Base-by-base conservation (phyloP, 2,329 filamentous ascomycete genomes). In the Penicillium olsonii region DNA sequence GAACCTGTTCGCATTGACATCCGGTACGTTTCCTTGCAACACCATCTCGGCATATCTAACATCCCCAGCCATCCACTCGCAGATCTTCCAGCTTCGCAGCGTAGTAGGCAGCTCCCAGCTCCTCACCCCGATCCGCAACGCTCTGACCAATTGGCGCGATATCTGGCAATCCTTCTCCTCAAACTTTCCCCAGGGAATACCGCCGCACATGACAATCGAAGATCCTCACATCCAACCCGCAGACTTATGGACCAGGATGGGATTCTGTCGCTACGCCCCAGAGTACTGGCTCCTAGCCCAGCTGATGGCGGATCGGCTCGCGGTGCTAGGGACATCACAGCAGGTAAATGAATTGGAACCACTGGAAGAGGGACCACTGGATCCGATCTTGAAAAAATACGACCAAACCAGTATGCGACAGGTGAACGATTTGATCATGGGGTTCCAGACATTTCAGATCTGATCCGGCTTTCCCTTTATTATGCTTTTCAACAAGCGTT, bases 321-420 rank as follows among this genome's bases (percentile, higher is more conserved):
- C 57, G 0, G 39, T 46, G 24, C n/a, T 50, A 8, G 53, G 51
- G 8, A 19, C 42, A 7, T 47, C 50, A 2, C 29, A 33, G 17
- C 40, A 22, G 9, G 50, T 39, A 9, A 47, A 35, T 39, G 48
- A 49, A 8, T 12, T 48, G 17, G 39, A 35, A 5, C 38, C 39
- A 17, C 27, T 50, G 24, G 48, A 47, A 7, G 44, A 57, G 27
- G 49, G 56, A 2, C 48, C 52, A 0, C 18, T 55, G 19, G 63
- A 68, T 41, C 64, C 66, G 7, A 67, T 71, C 15, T 49, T 71
- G 24, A 57, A 62, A 29, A 60, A 69, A 50, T 72, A 70, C 52
- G 69, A 72, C 47, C 68, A 73, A 46, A 72, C 70, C 0, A 72
- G 69, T 48, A 71, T 72, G 70, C 62, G 64, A 5, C 70, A 73